Evolutionary conservation across 176 grass and related monocot genomes (phyloP).

Genomic region (Otatea glauca): DNA sequence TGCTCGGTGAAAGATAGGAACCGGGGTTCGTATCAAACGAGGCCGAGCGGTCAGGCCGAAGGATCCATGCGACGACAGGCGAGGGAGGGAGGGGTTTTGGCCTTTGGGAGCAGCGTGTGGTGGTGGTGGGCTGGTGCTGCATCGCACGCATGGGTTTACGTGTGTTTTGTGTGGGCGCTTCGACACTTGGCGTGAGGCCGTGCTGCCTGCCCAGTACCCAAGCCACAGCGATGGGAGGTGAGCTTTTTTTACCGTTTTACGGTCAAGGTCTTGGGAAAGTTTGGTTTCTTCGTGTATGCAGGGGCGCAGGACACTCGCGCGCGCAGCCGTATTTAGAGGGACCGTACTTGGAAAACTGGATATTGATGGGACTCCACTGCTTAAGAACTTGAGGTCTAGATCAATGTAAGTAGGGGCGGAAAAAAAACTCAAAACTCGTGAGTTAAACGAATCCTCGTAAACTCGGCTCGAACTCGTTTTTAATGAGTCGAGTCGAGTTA

Average conservation of each 20-base stretch:
- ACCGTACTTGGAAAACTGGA: neutral
- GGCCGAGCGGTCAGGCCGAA: neutral
- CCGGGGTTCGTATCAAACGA: neutral
- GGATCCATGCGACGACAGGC: neutral
- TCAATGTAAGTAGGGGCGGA: no score
- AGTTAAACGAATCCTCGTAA: no score
- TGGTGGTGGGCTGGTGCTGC: neutral
- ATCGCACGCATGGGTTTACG: constrained; percentile 11
- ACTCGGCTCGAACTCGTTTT: no score
- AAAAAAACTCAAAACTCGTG: no score
- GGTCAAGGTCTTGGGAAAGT: neutral
- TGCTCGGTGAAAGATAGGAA: neutral
- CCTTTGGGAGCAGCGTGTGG: constrained; percentile 26
- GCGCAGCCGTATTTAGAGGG: no score
- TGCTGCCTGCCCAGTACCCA: neutral
- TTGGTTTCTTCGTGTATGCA: neutral
- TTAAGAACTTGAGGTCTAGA: no score
- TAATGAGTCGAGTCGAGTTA: no score
- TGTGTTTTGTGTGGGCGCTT: neutral
- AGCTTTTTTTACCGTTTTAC: neutral
- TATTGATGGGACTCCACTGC: no score
- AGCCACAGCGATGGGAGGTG: neutral
- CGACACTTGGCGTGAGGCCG: constrained; percentile 30
- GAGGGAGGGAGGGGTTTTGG: neutral
- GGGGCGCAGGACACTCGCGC: no score